Base-by-base conservation (phyloP, 371 early-diverging fungal genomes). In the Mortierella sp. region DNA sequence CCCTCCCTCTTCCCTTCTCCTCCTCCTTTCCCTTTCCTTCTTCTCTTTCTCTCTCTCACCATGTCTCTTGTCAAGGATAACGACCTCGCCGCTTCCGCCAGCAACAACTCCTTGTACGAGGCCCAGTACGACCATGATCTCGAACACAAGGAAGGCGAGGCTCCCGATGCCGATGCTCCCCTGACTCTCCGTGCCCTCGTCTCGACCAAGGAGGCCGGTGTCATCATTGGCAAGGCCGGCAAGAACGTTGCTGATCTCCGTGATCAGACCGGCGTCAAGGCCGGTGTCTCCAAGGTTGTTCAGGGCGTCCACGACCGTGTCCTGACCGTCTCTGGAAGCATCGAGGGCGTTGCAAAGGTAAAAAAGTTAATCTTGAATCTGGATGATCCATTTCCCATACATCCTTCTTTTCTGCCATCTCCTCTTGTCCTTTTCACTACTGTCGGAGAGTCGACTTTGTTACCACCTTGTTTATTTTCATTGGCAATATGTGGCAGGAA, bases 171-270 rank as follows among this genome's bases (percentile, higher is more conserved):
- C 44, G 81, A 79, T 14, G 80, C 84, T 37, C 84, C 84, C 74
- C 89, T 97, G 69, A 94, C 95, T n/a, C 89, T 97, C 80, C 95
- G 97, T 69, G 94, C 96, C n/a, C 90, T 97, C 24, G 95, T 97
- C 28, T 91, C 95, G 40, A 95, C 97, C 83, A 96, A 96, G 88
- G 98, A 98, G 86, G 98, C 98, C 43, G 97, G 95, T 81, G 93
- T 97, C 55, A 93, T 98, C 77, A 98, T 98, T 83, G 98, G 98
- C 55, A 96, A 95, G 90, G 89, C 90, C 71, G 98, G 98, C 51
- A 92, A 91, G 74, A 95, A 96, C 89, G 94, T 98, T 2, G 93
- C 94, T 70, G 95, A 96, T 73, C 91, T 98, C 79, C 91, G 97
- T 79, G 95, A 96, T 54, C 80, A 89, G 57, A 94, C 96, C 77